These are phyloP conservation scores for Pseudopyrenochaeta lycopersici DNA, from an alignment of 2,329 filamentous ascomycete species.

Conservation along the genomic window DNA sequence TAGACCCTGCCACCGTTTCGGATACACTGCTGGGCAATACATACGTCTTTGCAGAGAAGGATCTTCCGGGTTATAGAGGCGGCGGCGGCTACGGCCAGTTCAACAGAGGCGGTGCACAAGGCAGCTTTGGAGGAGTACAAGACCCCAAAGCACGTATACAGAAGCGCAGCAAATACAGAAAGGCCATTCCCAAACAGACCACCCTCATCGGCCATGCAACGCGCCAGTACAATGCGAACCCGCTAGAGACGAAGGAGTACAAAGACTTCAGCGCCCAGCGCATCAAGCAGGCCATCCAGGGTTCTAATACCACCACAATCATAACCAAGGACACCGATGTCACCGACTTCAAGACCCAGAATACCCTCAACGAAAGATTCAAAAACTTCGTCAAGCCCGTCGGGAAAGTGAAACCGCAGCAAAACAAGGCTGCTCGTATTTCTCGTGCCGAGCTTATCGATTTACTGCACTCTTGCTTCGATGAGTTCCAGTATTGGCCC, in stretches of 20 bases:
- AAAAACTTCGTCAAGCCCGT: slow-evolving; percentile 40
- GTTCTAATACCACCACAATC: slow-evolving; percentile 39
- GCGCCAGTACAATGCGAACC: slow-evolving; percentile 62
- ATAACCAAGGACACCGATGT: slow-evolving; percentile 38
- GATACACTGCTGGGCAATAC: slow-evolving; percentile 78
- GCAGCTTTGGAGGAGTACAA: slow-evolving; percentile 32
- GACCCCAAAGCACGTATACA: slow-evolving; percentile 44
- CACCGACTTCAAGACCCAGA: slow-evolving; percentile 34
- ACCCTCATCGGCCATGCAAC: slow-evolving; percentile 69
- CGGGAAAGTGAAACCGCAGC: slow-evolving; percentile 32
- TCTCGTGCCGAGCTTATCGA: slow-evolving; percentile 88
- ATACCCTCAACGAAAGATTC: slow-evolving; percentile 43
- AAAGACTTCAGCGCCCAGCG: slow-evolving; percentile 52
- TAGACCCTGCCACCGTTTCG: slow-evolving; percentile 67
- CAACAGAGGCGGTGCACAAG: slow-evolving; percentile 30
- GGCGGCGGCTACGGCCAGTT: slow-evolving; percentile 39
- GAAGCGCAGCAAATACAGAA: slow-evolving; percentile 46
- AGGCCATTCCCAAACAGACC: slow-evolving; percentile 55
- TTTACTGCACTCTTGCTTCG: slow-evolving; percentile 83
- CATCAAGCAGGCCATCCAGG: slow-evolving; percentile 57
- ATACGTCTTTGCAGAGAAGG: slow-evolving; percentile 92
- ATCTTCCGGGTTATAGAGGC: slow-evolving; percentile 77
- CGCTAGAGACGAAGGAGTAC: slow-evolving; percentile 55
- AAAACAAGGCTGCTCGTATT: slow-evolving; percentile 87
- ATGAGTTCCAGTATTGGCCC: slow-evolving; percentile 90